Base-by-base conservation (phyloP, 106 monocot genomes). In the Cymbidium sinense region DNA sequence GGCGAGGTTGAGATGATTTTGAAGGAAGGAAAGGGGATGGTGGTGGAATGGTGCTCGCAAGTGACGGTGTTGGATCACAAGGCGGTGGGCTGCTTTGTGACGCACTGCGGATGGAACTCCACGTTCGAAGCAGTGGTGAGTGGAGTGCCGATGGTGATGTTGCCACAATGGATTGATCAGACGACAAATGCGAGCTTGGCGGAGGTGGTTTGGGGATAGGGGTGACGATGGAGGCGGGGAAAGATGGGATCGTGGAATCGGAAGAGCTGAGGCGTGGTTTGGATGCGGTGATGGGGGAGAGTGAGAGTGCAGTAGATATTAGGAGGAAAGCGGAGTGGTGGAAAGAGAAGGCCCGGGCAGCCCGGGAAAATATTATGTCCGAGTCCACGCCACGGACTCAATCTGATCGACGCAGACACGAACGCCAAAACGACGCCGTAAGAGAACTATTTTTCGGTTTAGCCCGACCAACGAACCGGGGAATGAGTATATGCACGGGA, bases 1-100 rank as follows among this genome's bases (percentile, higher is more conserved):
- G 0, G 34, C 0, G 79, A 71, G 47, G 11, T 47, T 1, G 13
- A 47, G 17, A 47, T 11, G 13, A 13, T 13, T 41, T 33, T 19
- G 13, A 35, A 43, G 27, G 27, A 44, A 21, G 13, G 23, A 17
- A 11, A 51, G 27, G 83, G 83, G 50, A 79, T 79, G 75, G 65
- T 79, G 52, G 78, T 83, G 75, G 75, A 76, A 37, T 83, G 83
- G 83, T 79, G 83, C 44, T 34, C 34, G 13, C 82, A 82, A 52
- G 13, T 43, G 37, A 82, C 54, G 37, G 86, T 83, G 17, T 35
- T 87, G 54, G 33, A 47, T 20, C 77, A 83, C 75, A 39, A 23
- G 0, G 76, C 86, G 62, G 83, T 86, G n/a, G 82, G 82, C 10
- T 79, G 86, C 39, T 82, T 86, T 70, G 74, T 82, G 29, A 86